Evolutionary conservation across 108 stramenopile genomes (phyloP), one percentile per base, ranked within the genome.

Genomic region (Nitzschia sp.): DNA sequence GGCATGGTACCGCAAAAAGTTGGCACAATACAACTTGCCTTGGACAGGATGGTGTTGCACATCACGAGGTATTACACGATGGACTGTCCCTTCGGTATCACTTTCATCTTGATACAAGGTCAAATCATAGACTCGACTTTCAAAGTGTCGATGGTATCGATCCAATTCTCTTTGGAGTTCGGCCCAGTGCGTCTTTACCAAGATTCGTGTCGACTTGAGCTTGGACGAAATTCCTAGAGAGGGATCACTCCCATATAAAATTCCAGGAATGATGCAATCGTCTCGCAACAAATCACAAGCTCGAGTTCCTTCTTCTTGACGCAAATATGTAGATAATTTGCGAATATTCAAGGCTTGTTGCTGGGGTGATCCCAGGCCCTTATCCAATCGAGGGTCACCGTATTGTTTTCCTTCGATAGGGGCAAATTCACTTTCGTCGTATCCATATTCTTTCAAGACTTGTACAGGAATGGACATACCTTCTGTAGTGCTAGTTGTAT

Each of bases 181-280:
- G 23, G 80, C 51, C 86, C 86, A 88, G 3, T 84, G 88, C 17
- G 89, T 94, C 61, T 95, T 82, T 60, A 90, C 65, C 49, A 85
- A 47, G 21, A 88, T 46, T 32, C 84, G 82, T 27, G 79, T 72
- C 1, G 51, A 32, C 19, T 76, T 54, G 34, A 84, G 74, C 2
- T 62, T 60, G 30, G 83, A 79, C 13, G 68, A 26, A 9, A 91
- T 81, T 24, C 72, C 66, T 30, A 34, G 4, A 24, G 77, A 77
- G 13, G 90, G 88, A 75, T 90, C 83, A n/a, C 84, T 73, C n/a
- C 94, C 94, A 67, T 86, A 89, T 4, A 95, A 51, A 18, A 92
- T 74, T 1, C 94, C 94, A 23, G 94, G 94, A 59, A 91, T 81
- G 2, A 87, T 57, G 5, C 69, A 76, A n/a, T 87, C 59, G n/a